A percentile compares a stretch with the other conserved stretches of the same genome.
Evolutionary conservation across 441 rosid species (phyloP).

Genomic region (Arabidopsis hybrid): DNA sequence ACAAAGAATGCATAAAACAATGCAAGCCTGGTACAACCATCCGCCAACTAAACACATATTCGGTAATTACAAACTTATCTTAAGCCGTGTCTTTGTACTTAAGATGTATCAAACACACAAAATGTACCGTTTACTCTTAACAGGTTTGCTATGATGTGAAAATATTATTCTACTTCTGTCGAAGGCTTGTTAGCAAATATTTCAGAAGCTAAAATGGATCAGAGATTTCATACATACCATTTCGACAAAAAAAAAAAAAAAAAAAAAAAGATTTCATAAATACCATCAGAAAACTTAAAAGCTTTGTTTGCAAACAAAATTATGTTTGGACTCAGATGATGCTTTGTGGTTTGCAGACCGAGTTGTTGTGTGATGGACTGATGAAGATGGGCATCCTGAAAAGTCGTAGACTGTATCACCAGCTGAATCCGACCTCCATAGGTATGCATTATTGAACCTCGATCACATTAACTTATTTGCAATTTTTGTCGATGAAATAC

Average conservation of each 20-base stretch:
- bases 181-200: not conserved
- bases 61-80: slow-evolving; percentile 57
- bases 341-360: slow-evolving; percentile 59
- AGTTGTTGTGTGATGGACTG: slow-evolving; percentile 73
- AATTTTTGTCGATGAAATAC: slow-evolving; percentile 7
- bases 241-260: no score
- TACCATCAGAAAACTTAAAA: not conserved
- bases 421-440: slow-evolving; percentile 94
- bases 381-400: slow-evolving; percentile 80
- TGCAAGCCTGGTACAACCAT: slow-evolving; percentile 87
- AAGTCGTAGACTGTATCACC: slow-evolving; percentile 59
- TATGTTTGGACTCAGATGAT: slow-evolving; percentile 24
- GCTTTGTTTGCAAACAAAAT: slow-evolving; percentile 12
- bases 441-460: slow-evolving; percentile 52
- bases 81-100: slow-evolving; percentile 16
- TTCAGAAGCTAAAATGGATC: not conserved
- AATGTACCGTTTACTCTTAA: not conserved
- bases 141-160: not conserved
- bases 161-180: not conserved
- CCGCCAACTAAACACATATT: slow-evolving; percentile 71
- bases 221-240: slow-evolving; percentile 16
- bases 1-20: slow-evolving; percentile 74
- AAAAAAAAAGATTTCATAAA: not conserved
- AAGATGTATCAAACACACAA: slow-evolving; percentile 11
- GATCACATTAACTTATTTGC: slow-evolving; percentile 10